Percentiles rank a stretch among this genome's conserved stretches.
Conservation (phyloP, 2,329 filamentous ascomycete genomes). For the Monosporascus sp. region DNA sequence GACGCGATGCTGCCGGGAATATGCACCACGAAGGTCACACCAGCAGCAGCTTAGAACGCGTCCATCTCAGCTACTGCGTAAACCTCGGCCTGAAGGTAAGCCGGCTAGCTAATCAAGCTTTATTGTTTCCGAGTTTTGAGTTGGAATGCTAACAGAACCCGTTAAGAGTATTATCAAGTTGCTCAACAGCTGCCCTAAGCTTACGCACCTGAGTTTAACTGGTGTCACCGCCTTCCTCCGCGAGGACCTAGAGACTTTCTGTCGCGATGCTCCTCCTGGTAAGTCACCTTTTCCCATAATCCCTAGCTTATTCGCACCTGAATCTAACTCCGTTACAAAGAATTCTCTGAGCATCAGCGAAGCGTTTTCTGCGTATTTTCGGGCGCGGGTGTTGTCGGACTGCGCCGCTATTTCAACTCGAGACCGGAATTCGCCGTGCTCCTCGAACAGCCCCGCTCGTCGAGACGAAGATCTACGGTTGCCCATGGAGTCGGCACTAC, state of each 20-base stretch:
- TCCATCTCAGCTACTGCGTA: conserved; percentile 93
- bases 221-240: conserved; percentile 87
- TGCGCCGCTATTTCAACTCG: conserved; percentile 72
- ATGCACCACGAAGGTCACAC: conserved; percentile 48
- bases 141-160: conserved; percentile 24
- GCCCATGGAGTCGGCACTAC: conserved; percentile 6
- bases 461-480: conserved; percentile 8
- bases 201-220: conserved; percentile 92
- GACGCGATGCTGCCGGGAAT: conserved; percentile 43
- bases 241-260: conserved; percentile 78
- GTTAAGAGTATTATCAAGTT: conserved; percentile 79
- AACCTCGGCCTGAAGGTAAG: conserved; percentile 75
- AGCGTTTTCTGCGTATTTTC: conserved; percentile 98
- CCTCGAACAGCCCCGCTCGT: conserved; percentile 10
- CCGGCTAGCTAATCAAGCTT: conserved; percentile 44
- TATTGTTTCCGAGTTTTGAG: neutral
- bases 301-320: neutral
- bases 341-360: conserved; percentile 93
- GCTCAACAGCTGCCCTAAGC: conserved; percentile 82
- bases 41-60: conserved; percentile 76
- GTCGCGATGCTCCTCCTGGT: conserved; percentile 76
- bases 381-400: conserved; percentile 69
- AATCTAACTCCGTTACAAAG: conserved; percentile 37
- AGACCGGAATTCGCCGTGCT: conserved; percentile 40
- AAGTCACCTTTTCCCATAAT: conserved; percentile 19